A percentile compares a stretch with the other conserved stretches of the same genome.
phyloP scores from a whole-genome alignment of 176 grass and related monocot genomes.

The Oryza glaberrima region DNA sequence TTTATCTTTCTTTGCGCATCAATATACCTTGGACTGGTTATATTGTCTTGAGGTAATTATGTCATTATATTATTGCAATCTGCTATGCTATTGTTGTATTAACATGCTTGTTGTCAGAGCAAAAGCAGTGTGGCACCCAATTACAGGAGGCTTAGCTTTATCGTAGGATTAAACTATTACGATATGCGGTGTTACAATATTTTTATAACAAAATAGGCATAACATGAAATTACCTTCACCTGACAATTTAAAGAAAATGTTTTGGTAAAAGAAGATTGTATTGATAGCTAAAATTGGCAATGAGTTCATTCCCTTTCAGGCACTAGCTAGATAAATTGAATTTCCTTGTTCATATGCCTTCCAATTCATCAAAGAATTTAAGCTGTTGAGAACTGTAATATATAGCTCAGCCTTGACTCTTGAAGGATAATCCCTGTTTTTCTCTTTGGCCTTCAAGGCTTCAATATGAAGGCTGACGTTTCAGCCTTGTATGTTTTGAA shows the following conservation, averaged over 20 bases:
- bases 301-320: neutral
- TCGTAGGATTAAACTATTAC: neutral
- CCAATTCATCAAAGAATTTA: neutral
- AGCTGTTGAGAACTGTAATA: neutral
- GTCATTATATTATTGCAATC: slow-evolving; percentile 9
- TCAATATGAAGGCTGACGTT: neutral
- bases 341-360: neutral
- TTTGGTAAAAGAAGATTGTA: neutral
- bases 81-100: neutral
- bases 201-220: neutral
- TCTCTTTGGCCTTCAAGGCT: neutral
- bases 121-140: neutral
- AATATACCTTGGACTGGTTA: slow-evolving; percentile 93
- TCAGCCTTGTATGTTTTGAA: neutral
- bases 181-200: neutral
- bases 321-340: neutral
- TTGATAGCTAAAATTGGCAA: too few species aligned
- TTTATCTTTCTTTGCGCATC: slow-evolving; percentile 78
- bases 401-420: neutral
- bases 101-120: neutral
- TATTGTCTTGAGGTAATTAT: slow-evolving; percentile 84
- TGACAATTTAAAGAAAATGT: neutral
- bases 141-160: neutral
- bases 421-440: neutral
- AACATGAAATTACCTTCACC: neutral